A percentile compares a stretch with the other conserved stretches of the same genome.
Evolutionary conservation across 2,329 filamentous ascomycete species (phyloP).

Genomic region (Exserohilum rostratum): DNA sequence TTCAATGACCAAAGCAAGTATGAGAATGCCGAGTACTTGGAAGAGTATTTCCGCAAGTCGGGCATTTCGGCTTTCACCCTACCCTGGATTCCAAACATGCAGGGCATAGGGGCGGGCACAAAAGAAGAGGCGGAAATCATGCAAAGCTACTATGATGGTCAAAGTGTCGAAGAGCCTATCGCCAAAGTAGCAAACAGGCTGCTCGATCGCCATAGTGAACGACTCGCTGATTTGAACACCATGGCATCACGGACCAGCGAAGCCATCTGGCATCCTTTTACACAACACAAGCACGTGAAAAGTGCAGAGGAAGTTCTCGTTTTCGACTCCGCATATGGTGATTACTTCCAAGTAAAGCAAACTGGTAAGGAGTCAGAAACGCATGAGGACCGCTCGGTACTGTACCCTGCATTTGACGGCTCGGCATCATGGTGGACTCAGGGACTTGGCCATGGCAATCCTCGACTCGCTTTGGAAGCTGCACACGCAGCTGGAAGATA

Average conservation of each 20-base stretch:
- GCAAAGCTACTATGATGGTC: conserved; percentile 65
- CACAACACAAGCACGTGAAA: conserved; percentile 72
- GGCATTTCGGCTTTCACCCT: conserved; percentile 64
- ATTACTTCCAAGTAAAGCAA: conserved; percentile 72
- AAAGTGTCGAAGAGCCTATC: conserved; percentile 49
- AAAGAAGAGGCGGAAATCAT: conserved; percentile 63
- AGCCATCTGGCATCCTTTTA: conserved; percentile 84
- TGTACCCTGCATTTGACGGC: conserved; percentile 76
- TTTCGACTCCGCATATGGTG: conserved; percentile 81
- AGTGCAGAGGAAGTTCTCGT: conserved; percentile 67
- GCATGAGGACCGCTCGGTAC: conserved; percentile 43
- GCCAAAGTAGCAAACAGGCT: conserved; percentile 59
- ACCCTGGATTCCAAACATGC: conserved; percentile 62
- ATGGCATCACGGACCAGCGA: conserved; percentile 64
- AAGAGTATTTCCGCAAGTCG: conserved; percentile 67
- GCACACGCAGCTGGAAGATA: conserved; percentile 83
- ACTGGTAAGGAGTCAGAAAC: conserved; percentile 29
- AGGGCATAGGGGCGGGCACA: conserved; percentile 22
- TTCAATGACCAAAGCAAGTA: conserved; percentile 69
- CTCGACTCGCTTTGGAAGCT: conserved; percentile 72
- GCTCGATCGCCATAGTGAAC: conserved; percentile 58
- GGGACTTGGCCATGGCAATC: conserved; percentile 77
- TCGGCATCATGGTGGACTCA: conserved; percentile 94
- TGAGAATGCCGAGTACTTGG: conserved; percentile 71
- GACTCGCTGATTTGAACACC: conserved; percentile 64